Evolutionary conservation across 2,329 filamentous ascomycete genomes (phyloP).

Genomic region (Chaetomiaceae sp.): DNA sequence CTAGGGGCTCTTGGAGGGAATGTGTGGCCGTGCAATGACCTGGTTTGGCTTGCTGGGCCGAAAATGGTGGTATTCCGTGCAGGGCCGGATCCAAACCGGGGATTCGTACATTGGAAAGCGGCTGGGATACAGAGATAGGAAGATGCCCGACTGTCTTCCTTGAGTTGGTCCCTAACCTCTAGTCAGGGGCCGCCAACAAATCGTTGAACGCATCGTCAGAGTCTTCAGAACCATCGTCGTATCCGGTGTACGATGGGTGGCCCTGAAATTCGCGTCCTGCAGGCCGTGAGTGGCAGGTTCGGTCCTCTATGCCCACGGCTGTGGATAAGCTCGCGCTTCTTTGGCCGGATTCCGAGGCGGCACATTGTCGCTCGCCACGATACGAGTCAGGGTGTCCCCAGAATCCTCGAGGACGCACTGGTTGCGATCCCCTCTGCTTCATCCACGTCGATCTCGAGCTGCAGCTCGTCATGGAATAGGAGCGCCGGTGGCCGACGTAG

Average conservation of each 20-base stretch:
- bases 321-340: neutral
- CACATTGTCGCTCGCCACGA: too few species aligned
- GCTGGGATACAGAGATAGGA: too few species aligned
- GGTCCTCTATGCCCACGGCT: neutral
- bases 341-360: neutral
- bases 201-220: neutral
- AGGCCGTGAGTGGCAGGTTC: neutral
- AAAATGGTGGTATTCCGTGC: too few species aligned
- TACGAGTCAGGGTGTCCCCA: too few species aligned
- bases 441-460: conserved; percentile 35
- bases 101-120: neutral
- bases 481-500: conserved; percentile 43
- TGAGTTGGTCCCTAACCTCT: neutral
- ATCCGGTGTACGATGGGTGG: too few species aligned
- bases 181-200: neutral
- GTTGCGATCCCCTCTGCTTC: neutral
- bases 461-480: conserved; percentile 52
- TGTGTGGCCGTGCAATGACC: too few species aligned
- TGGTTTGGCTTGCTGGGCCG: too few species aligned
- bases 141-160: too few species aligned
- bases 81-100: too few species aligned
- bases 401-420: too few species aligned
- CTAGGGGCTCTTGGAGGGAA: too few species aligned
- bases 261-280: neutral
- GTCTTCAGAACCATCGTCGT: neutral